Evolutionary conservation across 129 eudicot species (phyloP).

Genomic region (Glebionis coronaria): DNA sequence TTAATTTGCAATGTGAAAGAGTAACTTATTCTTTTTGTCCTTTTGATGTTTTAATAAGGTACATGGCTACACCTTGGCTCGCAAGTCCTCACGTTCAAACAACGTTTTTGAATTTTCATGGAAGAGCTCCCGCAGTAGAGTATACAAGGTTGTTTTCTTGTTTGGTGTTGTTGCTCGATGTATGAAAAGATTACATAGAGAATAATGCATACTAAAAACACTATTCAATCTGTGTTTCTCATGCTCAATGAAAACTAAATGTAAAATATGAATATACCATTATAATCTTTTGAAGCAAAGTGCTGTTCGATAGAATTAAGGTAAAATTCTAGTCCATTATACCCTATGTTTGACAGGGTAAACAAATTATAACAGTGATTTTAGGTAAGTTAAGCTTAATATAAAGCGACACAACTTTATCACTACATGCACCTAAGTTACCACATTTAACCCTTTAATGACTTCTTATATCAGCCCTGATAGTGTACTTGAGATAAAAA

Average conservation of each 20-base stretch:
- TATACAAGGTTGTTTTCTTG: slow-evolving; percentile 55
- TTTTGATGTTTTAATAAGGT: slow-evolving; percentile 39
- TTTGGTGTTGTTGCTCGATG: neutral
- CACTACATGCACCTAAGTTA: too few relatives aligned
- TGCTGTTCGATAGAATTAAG: slow-evolving; percentile 10
- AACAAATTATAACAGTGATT: neutral
- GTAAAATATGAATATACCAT: neutral
- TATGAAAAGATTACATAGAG: too few relatives aligned
- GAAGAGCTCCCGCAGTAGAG: slow-evolving; percentile 58
- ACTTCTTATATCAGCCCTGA: too few relatives aligned
- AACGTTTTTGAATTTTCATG: slow-evolving; percentile 51
- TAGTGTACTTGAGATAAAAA: too few relatives aligned
- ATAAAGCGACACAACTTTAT: too few relatives aligned
- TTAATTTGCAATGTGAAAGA: neutral
- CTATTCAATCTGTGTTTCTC: too few relatives aligned
- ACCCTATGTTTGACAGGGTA: neutral
- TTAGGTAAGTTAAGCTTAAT: neutral
- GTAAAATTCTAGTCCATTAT: neutral
- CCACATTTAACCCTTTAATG: too few relatives aligned
- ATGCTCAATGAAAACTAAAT: too few relatives aligned
- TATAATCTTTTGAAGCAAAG: slow-evolving; percentile 4
- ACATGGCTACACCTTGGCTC: slow-evolving; percentile 81
- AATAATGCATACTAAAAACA: too few relatives aligned
- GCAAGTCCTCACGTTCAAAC: slow-evolving; percentile 83
- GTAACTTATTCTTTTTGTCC: neutral